Percentiles rank a stretch among this genome's conserved stretches.
phyloP scores from a whole-genome alignment of 2,329 filamentous ascomycete species.

The Dothideomycetes sp. region DNA sequence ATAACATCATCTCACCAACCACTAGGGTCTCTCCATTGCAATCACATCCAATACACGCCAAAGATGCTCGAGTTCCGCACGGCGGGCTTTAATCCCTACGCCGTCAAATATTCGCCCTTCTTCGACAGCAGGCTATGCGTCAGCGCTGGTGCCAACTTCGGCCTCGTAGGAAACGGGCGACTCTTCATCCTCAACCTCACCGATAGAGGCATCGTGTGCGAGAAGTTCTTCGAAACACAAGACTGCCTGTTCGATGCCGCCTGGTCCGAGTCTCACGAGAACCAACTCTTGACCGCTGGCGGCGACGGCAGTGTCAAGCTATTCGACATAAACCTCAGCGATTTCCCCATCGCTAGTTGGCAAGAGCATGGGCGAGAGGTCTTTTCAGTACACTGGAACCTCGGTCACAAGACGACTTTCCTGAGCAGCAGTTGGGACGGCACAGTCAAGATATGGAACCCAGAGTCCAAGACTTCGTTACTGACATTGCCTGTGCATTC shows the following conservation, averaged over 20 bases:
- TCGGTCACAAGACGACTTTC: slow-evolving; percentile 83
- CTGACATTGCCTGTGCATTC: slow-evolving; percentile 82
- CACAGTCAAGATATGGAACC: slow-evolving; percentile 91
- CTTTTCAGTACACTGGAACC: slow-evolving; percentile 87
- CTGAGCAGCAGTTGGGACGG: slow-evolving; percentile 93
- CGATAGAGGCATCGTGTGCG: slow-evolving; percentile 69
- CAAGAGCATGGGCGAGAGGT: slow-evolving; percentile 90
- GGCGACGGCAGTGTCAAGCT: slow-evolving; percentile 93
- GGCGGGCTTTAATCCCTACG: slow-evolving; percentile 88
- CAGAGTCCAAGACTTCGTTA: slow-evolving; percentile 58
- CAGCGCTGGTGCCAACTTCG: slow-evolving; percentile 86
- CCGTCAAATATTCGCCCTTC: slow-evolving; percentile 97
- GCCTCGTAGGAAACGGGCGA: slow-evolving; percentile 90
- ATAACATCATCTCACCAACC: slow-evolving; percentile 1
- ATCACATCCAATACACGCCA: slow-evolving; percentile 2
- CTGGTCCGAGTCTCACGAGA: slow-evolving; percentile 95
- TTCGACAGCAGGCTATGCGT: slow-evolving; percentile 92
- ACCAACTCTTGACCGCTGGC: slow-evolving; percentile 79
- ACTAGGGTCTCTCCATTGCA: not conserved
- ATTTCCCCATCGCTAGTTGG: slow-evolving; percentile 86
- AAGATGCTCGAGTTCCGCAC: slow-evolving; percentile 90
- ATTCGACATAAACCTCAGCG: slow-evolving; percentile 71
- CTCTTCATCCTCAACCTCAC: slow-evolving; percentile 78
- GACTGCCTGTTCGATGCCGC: slow-evolving; percentile 91
- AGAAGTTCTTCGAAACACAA: slow-evolving; percentile 93